Conservation (phyloP, 331 rosid species). For the Acacia pycnantha region DNA sequence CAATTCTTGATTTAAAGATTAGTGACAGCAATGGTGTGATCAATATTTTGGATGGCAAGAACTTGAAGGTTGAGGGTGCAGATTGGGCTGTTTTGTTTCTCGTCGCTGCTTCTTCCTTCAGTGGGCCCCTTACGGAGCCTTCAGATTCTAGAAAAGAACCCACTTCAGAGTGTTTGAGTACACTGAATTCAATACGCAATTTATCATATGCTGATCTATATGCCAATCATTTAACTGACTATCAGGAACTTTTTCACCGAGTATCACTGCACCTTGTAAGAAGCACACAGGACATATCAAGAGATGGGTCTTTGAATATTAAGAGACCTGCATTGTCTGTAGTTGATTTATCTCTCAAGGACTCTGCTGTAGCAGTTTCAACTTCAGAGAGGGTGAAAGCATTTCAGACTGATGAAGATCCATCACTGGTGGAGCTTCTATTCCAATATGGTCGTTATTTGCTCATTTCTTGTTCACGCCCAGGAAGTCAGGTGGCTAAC, state of each 20-base stretch:
- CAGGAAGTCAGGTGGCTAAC: slow-evolving; percentile 80
- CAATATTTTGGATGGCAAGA: slow-evolving; percentile 49
- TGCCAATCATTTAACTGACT: slow-evolving; percentile 62
- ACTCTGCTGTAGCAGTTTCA: slow-evolving; percentile 35
- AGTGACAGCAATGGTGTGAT: slow-evolving; percentile 46
- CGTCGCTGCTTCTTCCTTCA: slow-evolving; percentile 66
- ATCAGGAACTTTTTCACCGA: slow-evolving; percentile 69
- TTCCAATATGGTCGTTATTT: slow-evolving; percentile 86
- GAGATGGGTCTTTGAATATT: slow-evolving; percentile 26
- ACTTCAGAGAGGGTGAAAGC: slow-evolving; percentile 77
- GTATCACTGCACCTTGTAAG: slow-evolving; percentile 62
- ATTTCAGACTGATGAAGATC: slow-evolving; percentile 73
- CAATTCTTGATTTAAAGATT: slow-evolving; percentile 65
- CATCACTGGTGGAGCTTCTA: slow-evolving; percentile 72
- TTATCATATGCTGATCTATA: slow-evolving; percentile 53
- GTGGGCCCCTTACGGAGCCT: slow-evolving; percentile 65
- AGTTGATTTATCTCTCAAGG: slow-evolving; percentile 16
- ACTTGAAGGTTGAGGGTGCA: slow-evolving; percentile 55
- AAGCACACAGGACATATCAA: slow-evolving; percentile 34
- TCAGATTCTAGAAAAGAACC: slow-evolving; percentile 60
- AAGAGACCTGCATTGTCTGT: slow-evolving; percentile 2
- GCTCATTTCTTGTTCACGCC: slow-evolving; percentile 74
- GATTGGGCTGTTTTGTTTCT: slow-evolving; percentile 68
- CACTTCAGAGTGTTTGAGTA: slow-evolving; percentile 40
- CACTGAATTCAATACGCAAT: slow-evolving; percentile 38